Conservation (phyloP, 2,329 filamentous ascomycete species). For the Chrysoporthe puriensis region DNA sequence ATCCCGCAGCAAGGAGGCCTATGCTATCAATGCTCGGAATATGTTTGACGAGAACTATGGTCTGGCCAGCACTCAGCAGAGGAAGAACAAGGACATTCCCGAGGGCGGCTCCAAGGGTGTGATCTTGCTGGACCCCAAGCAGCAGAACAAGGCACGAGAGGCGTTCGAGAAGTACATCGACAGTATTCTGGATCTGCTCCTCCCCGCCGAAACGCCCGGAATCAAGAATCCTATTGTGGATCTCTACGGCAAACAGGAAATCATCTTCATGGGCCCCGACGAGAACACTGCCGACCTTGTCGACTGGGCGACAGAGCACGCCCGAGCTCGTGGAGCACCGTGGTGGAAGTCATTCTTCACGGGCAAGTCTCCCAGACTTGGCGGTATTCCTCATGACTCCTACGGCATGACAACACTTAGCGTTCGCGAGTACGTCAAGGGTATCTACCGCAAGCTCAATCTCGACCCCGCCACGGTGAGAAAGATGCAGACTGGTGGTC, state of each 20-base stretch:
- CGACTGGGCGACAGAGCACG: constrained; percentile 98
- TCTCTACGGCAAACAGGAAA: constrained; percentile 91
- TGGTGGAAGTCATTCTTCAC: constrained; percentile 99
- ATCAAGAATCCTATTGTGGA: constrained; percentile 99
- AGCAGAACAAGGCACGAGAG: constrained; percentile 89
- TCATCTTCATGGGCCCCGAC: constrained; percentile 97
- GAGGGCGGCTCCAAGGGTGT: constrained; percentile 98
- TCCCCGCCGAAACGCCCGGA: constrained; percentile 86
- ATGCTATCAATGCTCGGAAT: constrained; percentile 92
- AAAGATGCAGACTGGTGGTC: constrained; percentile 97
- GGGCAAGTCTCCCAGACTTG: constrained; percentile 93
- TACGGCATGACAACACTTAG: constrained; percentile 99
- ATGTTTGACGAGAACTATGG: constrained; percentile 99
- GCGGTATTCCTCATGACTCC: constrained; percentile 92
- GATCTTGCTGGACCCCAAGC: constrained; percentile 87
- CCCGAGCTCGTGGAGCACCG: constrained; percentile 80
- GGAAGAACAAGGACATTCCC: constrained; percentile 99
- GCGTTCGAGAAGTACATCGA: constrained; percentile 99
- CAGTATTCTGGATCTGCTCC: constrained; percentile 91
- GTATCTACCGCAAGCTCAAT: constrained; percentile 94
- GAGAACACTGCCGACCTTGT: constrained; percentile 98
- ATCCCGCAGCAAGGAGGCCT: constrained; percentile 93
- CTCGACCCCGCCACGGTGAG: constrained; percentile 82
- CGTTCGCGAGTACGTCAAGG: constrained; percentile 92
- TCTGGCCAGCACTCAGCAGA: constrained; percentile 95